These are phyloP conservation scores for Glomus cerebriforme DNA, from an alignment of 192 early-diverging fungal genomes.

Conservation along the genomic window DNA sequence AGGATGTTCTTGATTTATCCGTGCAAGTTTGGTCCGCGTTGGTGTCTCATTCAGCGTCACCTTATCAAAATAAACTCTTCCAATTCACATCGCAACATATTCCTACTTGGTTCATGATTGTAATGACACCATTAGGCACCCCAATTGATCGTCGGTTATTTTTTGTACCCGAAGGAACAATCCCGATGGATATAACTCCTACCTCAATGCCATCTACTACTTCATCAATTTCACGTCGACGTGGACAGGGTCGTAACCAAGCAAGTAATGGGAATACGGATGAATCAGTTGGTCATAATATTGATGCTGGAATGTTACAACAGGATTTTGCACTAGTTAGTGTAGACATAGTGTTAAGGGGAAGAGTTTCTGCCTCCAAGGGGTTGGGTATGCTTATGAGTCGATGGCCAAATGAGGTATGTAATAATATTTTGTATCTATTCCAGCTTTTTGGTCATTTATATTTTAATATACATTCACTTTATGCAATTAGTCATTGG, in stretches of 20 bases:
- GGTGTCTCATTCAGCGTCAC: constrained; percentile 26
- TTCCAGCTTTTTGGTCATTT: too few species aligned
- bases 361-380: constrained; percentile 73
- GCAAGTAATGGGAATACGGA: not conserved
- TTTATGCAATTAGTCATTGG: constrained; percentile 34
- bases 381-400: constrained; percentile 79
- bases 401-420: constrained; percentile 50
- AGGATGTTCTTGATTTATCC: constrained; percentile 61
- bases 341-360: constrained; percentile 74
- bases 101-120: constrained; percentile 64
- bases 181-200: constrained; percentile 18
- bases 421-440: not conserved
- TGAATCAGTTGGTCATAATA: constrained; percentile 53
- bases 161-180: constrained; percentile 40
- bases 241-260: constrained; percentile 22
- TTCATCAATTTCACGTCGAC: constrained; percentile 9
- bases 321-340: constrained; percentile 88
- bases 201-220: not conserved
- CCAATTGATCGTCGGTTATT: constrained; percentile 62
- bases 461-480: too few species aligned
- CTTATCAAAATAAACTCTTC: constrained; percentile 23
- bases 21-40: constrained; percentile 65
- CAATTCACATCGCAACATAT: constrained; percentile 40
- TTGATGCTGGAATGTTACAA: constrained; percentile 88
- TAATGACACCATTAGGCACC: constrained; percentile 87